A percentile compares a stretch with the other conserved stretches of the same genome.
Conservation (phyloP, 495 filamentous ascomycete species). For the Penicillium verhagenii region DNA sequence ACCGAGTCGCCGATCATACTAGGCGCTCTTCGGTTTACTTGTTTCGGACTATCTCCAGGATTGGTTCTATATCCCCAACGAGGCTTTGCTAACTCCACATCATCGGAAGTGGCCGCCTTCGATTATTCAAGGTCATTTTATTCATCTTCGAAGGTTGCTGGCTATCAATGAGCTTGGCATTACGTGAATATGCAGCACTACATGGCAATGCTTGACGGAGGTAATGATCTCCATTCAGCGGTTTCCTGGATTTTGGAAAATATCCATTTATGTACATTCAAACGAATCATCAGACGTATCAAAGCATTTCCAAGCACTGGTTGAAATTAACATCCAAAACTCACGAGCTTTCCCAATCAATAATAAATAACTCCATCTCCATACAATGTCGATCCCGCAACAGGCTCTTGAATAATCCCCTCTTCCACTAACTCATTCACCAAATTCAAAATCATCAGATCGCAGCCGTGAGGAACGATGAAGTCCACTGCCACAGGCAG, state of each 20-base stretch:
- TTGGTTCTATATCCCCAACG: neutral
- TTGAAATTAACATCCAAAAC: too few relatives aligned
- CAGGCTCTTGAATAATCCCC: conserved; percentile 49
- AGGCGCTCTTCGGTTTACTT: neutral
- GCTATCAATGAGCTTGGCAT: neutral
- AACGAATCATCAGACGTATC: too few relatives aligned
- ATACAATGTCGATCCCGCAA: conserved; percentile 39
- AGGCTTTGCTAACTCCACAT: neutral
- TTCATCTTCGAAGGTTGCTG: too few relatives aligned
- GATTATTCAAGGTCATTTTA: neutral
- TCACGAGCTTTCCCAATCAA: neutral
- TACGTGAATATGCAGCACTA: neutral
- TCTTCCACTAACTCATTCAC: conserved; percentile 49
- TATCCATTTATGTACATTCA: too few relatives aligned
- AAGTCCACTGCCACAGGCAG: conserved; percentile 60
- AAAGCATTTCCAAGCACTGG: too few relatives aligned
- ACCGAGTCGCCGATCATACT: neutral
- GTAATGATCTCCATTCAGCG: neutral
- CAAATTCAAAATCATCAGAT: conserved; percentile 56
- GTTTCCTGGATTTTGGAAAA: too few relatives aligned
- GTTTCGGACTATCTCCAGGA: neutral
- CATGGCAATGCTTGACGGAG: neutral
- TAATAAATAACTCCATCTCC: neutral
- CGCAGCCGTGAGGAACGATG: conserved; percentile 60
- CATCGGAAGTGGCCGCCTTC: neutral